These are phyloP conservation scores for Kodamaea leandrae DNA, from an alignment of 805 yeast genomes.

Conservation along the genomic window DNA sequence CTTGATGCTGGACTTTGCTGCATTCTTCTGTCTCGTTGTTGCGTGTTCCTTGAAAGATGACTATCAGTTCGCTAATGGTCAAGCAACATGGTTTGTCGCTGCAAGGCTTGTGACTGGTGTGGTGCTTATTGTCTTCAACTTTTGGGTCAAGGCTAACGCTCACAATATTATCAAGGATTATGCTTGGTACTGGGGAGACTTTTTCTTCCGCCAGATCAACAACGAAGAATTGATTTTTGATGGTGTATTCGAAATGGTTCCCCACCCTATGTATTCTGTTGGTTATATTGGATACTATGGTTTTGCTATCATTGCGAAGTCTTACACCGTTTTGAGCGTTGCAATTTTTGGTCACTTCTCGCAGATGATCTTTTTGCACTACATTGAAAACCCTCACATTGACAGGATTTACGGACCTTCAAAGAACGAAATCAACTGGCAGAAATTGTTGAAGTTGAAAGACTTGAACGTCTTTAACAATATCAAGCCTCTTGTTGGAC, in stretches of 20 bases:
- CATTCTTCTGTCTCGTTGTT: slow-evolving; percentile 65
- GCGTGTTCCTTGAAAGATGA: slow-evolving; percentile 41
- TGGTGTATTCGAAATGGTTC: slow-evolving; percentile 86
- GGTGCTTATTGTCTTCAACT: slow-evolving; percentile 62
- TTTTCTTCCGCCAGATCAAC: slow-evolving; percentile 69
- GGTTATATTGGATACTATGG: slow-evolving; percentile 90
- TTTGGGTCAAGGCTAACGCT: slow-evolving; percentile 85
- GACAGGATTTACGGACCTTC: slow-evolving; percentile 69
- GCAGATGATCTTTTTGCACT: slow-evolving; percentile 71
- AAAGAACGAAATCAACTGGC: slow-evolving; percentile 34
- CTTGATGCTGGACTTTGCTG: slow-evolving; percentile 79
- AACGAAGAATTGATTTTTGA: slow-evolving; percentile 73
- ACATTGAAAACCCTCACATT: slow-evolving; percentile 83
- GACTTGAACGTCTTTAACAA: slow-evolving; percentile 45
- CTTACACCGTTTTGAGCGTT: slow-evolving; percentile 64
- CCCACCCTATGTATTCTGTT: slow-evolving; percentile 90
- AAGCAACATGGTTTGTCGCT: slow-evolving; percentile 42
- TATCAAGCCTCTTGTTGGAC: slow-evolving; percentile 53
- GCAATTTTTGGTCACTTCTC: slow-evolving; percentile 73
- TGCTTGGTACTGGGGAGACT: slow-evolving; percentile 97
- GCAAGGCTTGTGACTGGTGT: slow-evolving; percentile 60
- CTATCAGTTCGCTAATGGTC: slow-evolving; percentile 38
- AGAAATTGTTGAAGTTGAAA: slow-evolving; percentile 44
- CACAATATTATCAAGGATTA: slow-evolving; percentile 85
- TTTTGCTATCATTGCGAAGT: slow-evolving; percentile 70